Evolutionary conservation across 768 basidiomycete species (phyloP), one percentile per base, ranked within the genome.

Genomic region (Calocybe indica): DNA sequence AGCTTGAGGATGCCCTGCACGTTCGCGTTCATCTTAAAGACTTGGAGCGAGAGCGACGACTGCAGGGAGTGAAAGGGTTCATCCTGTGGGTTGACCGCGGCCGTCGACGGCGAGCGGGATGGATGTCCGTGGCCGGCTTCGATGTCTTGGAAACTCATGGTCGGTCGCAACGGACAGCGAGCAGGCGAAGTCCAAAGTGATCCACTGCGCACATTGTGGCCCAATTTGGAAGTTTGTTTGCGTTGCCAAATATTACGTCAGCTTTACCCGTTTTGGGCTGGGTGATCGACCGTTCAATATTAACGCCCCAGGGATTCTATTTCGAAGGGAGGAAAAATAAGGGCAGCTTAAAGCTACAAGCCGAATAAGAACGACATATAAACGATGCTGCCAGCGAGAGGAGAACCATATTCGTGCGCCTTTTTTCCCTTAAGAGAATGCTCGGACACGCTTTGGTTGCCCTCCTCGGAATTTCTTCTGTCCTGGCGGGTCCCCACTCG

Each of bases 1-100:
- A 93, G 76, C 67, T 90, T 91, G 57, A 92, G 66, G 42, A 99
- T 94, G 11, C 90, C 95, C 59, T 95, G 91, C 2, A 97, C 92
- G 67, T 99, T 99, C 49, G 90, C 81, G 58, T 95, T 94, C 72
- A 98, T 92, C 79, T 98, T 98, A 85, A 98, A 97, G 49, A 95
- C 91, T 64, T 98, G 94, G 5, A 98, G 75, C 1, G 87, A 87
- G 50, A 92, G 66, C 10, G 89, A 89, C 3, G 79, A 82, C 60
- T 92, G 92, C 11, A 94, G 70, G 31, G 72, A 74, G 7, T 76
- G 68, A 64, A 95, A 97, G 3, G 84, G 75, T 6, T 80, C 75
- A 65, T 93, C 91, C 60, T 88, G 74, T 22, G 77, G 74, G 54
- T 68, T 72, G 6, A 74, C 64, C 7, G 62, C 49, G 4, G 62